phyloP scores from a whole-genome alignment of 805 yeast genomes.

The Metschnikowia drakensbergensis region DNA sequence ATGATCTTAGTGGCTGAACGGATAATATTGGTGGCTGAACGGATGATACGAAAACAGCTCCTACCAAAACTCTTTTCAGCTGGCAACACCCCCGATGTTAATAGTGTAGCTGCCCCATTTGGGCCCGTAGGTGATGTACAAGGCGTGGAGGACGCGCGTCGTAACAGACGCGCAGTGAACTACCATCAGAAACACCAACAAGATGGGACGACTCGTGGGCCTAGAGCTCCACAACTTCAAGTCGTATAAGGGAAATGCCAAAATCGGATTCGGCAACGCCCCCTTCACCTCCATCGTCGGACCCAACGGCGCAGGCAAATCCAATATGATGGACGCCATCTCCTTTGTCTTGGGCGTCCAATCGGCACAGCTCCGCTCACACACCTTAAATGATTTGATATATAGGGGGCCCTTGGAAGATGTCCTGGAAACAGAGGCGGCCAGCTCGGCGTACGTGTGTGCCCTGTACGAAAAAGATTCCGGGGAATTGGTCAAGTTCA shows the following conservation, averaged over 20 bases:
- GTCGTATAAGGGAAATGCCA: conserved; percentile 75
- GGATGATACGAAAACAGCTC: too few species aligned
- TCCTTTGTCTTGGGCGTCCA: conserved; percentile 89
- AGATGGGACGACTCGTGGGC: conserved; percentile 80
- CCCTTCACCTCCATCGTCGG: conserved; percentile 90
- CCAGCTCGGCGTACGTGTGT: conserved; percentile 65
- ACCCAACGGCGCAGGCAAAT: conserved; percentile 98
- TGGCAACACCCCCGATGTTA: too few species aligned
- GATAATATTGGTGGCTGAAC: too few species aligned
- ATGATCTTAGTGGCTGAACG: too few species aligned
- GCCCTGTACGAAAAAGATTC: conserved; percentile 66
- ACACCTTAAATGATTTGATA: conserved; percentile 67
- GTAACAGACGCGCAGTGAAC: neutral
- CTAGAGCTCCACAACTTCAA: conserved; percentile 84
- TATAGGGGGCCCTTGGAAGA: conserved; percentile 58
- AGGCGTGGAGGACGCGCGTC: neutral
- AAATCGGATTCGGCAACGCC: conserved; percentile 78
- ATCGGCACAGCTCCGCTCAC: conserved; percentile 71
- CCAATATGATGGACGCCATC: conserved; percentile 96
- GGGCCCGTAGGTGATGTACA: too few species aligned
- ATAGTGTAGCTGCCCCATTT: too few species aligned
- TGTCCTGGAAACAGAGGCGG: conserved; percentile 24
- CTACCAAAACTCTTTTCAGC: too few species aligned
- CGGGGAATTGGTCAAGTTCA: conserved; percentile 57
- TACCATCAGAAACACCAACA: neutral